Base-by-base conservation (phyloP, 2,329 filamentous ascomycete species). In the Nothophoma quercina region DNA sequence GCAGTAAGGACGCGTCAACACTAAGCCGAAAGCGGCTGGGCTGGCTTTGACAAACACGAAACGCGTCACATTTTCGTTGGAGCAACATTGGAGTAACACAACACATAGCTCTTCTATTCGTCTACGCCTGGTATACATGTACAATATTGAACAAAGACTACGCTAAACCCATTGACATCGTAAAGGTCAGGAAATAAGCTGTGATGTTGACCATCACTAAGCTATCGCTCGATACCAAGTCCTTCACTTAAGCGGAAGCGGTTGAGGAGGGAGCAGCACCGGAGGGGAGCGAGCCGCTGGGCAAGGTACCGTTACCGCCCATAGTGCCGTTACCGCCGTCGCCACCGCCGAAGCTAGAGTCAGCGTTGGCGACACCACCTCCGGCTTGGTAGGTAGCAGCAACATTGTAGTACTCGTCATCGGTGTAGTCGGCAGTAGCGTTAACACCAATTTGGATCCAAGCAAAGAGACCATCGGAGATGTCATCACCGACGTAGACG, bases 371-470 rank as follows among this genome's bases (percentile, higher is more conserved):
- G 50, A 62, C 49, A 38, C 65, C 64, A 41, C 64, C 64, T 30
- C 52, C 59, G 8, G 55, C 59, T 16, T 64, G 57, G 21, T 62
- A 65, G 9, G 51, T 54, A 28, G 63, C 60, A 42, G 61, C 59
- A 34, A 64, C 56, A 10, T 40, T 51, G 34, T 63, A 65, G 49
- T 61, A 59, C 9, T 60, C 53, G 26, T 63, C 56, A 32, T 55
- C 55, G 16, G 48, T 55, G 33, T 63, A 54, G 12, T 63, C 59
- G 18, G 61, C 62, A n/a, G 50, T 63, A 9, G 53, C 21, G 21
- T 69, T 60, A 4, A 69, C 57, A 25, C 66, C 66, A 15, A 70
- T 57, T 19, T 55, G 43, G 34, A 67, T 63, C 60, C 64, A 70
- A 16, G 55, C 64, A 16, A 69, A 51, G 9, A 70, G 41, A 12